Evolutionary conservation across 106 monocot genomes (phyloP), one percentile per base, ranked within the genome.

Genomic region (Dioscorea zingiberensis): DNA sequence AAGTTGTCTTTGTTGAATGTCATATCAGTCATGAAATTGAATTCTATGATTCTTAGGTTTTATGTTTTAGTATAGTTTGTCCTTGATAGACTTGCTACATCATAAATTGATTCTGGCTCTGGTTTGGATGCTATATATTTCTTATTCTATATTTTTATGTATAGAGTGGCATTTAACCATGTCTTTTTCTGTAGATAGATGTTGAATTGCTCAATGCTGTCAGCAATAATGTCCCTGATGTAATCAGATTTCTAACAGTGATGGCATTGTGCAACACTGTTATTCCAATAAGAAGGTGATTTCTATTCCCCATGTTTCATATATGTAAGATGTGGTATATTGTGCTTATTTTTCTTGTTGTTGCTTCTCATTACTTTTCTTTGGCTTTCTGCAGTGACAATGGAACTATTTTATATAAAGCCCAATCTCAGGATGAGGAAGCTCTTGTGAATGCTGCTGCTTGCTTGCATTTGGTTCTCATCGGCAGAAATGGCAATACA

Each of bases 191-290:
- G 63, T 87, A 76, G 73, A 62, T 82, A 97, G 97, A 97, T 84
- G 75, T 58, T 74, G 80, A 81, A 69, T 70, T 97, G 66, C 85
- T 84, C 63, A 79, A 86, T 86, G 86, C 85, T 77, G 74, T 92
- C 48, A 66, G 61, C 45, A 84, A 67, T 67, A 78, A 69, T 71
- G 69, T 67, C 47, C 74, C 88, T 45, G 78, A 86, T 82, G 86
- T 84, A 30, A 73, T 97, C 61, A 83, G 75, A 84, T 97, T 97
- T 84, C 72, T 97, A n/a, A 81, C 71, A 47, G 72, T 89, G 48
- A 97, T 97, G 97, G 61, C 97, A 65, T 74, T 97, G 65, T 97
- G 97, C 86, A 91, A 97, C 64, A 97, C 92, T 6, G 92, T 97
- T 21, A 61, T 86, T 5, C 97, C 97, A 47, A 66, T 79, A 21